Percentiles rank a stretch among this genome's conserved stretches.
phyloP scores from a whole-genome alignment of 495 filamentous ascomycete genomes.

The Aspergillus sclerotiicarbonarius region DNA sequence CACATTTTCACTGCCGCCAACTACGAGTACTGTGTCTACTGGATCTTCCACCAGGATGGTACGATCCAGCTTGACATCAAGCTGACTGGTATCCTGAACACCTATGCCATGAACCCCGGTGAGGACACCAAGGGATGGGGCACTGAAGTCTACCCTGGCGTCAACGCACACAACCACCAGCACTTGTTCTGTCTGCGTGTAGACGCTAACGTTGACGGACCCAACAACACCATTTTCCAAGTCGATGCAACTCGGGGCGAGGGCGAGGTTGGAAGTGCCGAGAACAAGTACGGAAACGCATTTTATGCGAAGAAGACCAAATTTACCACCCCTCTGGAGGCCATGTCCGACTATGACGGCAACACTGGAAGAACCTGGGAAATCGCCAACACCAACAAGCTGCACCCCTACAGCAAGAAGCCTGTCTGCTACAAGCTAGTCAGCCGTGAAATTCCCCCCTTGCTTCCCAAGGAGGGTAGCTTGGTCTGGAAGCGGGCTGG shows the following conservation, averaged over 20 bases:
- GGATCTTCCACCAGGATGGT: slow-evolving; percentile 92
- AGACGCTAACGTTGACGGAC: slow-evolving; percentile 87
- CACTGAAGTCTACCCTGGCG: slow-evolving; percentile 87
- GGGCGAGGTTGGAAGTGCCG: slow-evolving; percentile 70
- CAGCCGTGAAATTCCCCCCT: slow-evolving; percentile 72
- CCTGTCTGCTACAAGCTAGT: slow-evolving; percentile 90
- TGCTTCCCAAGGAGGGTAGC: slow-evolving; percentile 81
- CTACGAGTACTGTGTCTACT: slow-evolving; percentile 95
- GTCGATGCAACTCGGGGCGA: slow-evolving; percentile 66
- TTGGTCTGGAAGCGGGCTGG: slow-evolving; percentile 93
- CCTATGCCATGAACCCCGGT: slow-evolving; percentile 77
- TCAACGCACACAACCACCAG: slow-evolving; percentile 83
- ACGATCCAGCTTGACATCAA: slow-evolving; percentile 94
- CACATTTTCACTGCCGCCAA: slow-evolving; percentile 97
- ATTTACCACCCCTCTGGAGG: slow-evolving; percentile 68
- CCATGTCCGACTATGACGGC: slow-evolving; percentile 79
- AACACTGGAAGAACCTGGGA: slow-evolving; percentile 84
- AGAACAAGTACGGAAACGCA: slow-evolving; percentile 92
- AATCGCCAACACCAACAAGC: slow-evolving; percentile 78
- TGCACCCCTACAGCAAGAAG: slow-evolving; percentile 84
- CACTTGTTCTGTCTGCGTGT: slow-evolving; percentile 92
- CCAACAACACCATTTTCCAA: slow-evolving; percentile 81
- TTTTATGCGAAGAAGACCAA: slow-evolving; percentile 90
- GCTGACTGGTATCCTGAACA: slow-evolving; percentile 93
- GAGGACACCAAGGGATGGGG: slow-evolving; percentile 90